Conservation (phyloP, 2,329 filamentous ascomycete genomes). For the Cladophialophora immunda region DNA sequence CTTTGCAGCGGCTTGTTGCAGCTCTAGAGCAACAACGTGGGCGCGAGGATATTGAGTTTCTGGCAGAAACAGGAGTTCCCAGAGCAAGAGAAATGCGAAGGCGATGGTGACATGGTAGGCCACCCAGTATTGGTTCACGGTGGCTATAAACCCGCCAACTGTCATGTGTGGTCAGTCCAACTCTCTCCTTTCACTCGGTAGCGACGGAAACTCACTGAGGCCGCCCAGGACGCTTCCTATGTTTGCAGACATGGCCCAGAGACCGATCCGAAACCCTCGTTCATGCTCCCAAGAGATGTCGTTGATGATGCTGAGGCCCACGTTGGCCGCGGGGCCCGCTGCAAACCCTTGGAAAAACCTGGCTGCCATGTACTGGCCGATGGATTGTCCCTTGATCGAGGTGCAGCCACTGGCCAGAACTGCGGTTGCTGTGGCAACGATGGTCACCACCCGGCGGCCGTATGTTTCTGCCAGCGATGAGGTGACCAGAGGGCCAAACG, state of each 20-base stretch:
- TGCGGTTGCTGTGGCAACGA: constrained; percentile 30
- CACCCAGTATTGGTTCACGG: constrained; percentile 19
- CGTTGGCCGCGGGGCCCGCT: constrained; percentile 24
- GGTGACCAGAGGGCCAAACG: constrained; percentile 46
- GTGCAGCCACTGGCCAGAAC: constrained; percentile 23
- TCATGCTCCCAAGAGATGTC: constrained; percentile 30
- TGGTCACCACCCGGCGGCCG: constrained; percentile 42
- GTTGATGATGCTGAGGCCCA: constrained; percentile 29
- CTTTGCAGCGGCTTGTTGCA: constrained; percentile 5
- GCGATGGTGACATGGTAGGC: constrained; percentile 26
- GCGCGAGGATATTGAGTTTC: constrained; percentile 24
- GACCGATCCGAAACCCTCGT: constrained; percentile 19
- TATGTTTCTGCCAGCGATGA: constrained; percentile 47
- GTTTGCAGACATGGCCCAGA: constrained; percentile 26
- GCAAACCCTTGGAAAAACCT: constrained; percentile 28
- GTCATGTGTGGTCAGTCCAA: neutral
- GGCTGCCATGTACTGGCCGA: constrained; percentile 28
- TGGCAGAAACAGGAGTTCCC: constrained; percentile 19
- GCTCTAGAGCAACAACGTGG: constrained; percentile 9
- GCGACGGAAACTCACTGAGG: constrained; percentile 7
- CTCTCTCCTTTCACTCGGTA: neutral
- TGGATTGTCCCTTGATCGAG: constrained; percentile 11
- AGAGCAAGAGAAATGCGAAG: constrained; percentile 20
- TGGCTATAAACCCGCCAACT: constrained; percentile 24
- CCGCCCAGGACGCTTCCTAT: constrained; percentile 18